Evolutionary conservation across 75 land plant species (phyloP).

Genomic region (Sequoiadendron giganteum): DNA sequence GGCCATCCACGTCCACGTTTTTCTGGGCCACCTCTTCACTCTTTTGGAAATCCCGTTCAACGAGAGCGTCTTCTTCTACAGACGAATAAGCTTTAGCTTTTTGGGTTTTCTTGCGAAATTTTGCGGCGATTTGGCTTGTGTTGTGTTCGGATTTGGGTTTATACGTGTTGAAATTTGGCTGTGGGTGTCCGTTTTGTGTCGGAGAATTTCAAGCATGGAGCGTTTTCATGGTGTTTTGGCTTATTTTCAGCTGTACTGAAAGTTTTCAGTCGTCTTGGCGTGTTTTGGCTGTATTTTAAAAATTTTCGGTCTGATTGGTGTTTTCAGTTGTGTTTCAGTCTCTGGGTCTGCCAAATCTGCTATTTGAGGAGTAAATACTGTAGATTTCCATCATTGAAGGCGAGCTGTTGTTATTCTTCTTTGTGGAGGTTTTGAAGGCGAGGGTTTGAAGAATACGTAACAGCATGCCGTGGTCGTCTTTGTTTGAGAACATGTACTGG

Average conservation of each 20-base stretch:
- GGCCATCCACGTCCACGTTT: conserved; percentile 5
- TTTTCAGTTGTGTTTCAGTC: background rate
- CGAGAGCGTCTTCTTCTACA: background rate
- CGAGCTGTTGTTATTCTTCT: background rate
- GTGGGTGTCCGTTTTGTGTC: background rate
- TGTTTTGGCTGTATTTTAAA: background rate
- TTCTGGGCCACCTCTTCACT: background rate
- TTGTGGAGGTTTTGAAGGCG: background rate
- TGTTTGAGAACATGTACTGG: conserved; percentile 1
- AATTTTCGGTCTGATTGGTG: background rate
- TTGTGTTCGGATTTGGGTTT: background rate
- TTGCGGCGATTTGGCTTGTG: background rate
- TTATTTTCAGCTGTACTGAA: background rate
- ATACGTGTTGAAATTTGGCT: background rate
- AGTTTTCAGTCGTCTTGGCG: background rate
- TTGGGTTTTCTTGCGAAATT: background rate
- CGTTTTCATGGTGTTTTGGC: background rate
- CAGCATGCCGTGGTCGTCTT: conserved; percentile 11
- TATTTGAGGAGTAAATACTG: background rate
- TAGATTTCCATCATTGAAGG: background rate
- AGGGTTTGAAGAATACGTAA: background rate
- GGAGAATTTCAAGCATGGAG: background rate
- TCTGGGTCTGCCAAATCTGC: background rate
- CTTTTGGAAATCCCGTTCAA: background rate
- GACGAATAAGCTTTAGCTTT: background rate